Conservation (phyloP, 495 filamentous ascomycete species). For the Daldinia concentrica region DNA sequence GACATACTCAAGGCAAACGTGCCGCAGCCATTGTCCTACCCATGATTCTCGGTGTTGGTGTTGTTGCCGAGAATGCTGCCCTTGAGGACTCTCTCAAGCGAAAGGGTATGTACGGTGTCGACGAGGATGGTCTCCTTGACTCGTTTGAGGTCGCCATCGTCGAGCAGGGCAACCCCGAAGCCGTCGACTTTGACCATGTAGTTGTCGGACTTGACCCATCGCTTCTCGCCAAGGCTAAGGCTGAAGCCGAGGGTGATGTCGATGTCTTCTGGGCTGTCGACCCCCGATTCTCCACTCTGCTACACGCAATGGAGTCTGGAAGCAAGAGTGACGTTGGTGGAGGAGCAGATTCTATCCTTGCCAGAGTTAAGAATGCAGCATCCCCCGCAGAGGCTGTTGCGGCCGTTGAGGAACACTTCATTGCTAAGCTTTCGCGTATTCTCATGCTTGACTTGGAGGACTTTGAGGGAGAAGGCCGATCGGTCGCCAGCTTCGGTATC, state of each 20-base stretch:
- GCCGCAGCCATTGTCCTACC: constrained; percentile 45
- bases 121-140: constrained; percentile 48
- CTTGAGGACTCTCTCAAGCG: constrained; percentile 48
- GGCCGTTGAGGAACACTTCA: constrained; percentile 37
- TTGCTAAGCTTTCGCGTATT: constrained; percentile 46
- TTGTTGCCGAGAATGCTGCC: constrained; percentile 51
- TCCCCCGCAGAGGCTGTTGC: constrained; percentile 19
- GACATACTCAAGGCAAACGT: constrained; percentile 7
- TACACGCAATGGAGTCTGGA: constrained; percentile 19
- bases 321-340: constrained; percentile 2
- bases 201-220: constrained; percentile 51
- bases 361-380: constrained; percentile 21
- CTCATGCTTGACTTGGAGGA: constrained; percentile 44
- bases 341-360: constrained; percentile 12
- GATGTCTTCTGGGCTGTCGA: constrained; percentile 44
- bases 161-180: not conserved
- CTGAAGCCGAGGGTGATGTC: constrained; percentile 15
- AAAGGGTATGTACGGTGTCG: constrained; percentile 54
- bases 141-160: constrained; percentile 48
- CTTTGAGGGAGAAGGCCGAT: constrained; percentile 37
- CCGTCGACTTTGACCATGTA: constrained; percentile 26
- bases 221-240: constrained; percentile 33
- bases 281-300: constrained; percentile 39
- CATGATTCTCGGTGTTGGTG: constrained; percentile 53
- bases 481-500: constrained; percentile 53